Conservation (phyloP, 345 rosid genomes). For the Viola odorata region DNA sequence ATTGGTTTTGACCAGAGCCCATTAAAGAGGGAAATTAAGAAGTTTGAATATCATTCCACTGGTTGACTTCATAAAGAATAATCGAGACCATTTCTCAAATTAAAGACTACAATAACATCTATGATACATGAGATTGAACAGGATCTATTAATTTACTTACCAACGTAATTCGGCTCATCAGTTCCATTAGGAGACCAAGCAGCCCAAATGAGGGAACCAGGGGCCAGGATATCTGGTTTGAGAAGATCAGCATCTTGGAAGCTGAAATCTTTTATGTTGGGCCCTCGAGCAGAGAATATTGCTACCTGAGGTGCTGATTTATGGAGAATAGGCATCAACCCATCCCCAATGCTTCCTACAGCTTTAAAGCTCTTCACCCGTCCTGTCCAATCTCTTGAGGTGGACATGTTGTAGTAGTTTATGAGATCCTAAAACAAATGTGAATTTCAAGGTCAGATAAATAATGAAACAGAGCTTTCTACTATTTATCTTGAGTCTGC, state of each 20-base stretch:
- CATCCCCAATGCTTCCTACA: constrained; percentile 87
- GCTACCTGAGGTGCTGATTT: constrained; percentile 99
- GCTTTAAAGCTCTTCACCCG: constrained; percentile 83
- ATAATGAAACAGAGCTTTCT: no score
- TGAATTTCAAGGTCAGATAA: neutral
- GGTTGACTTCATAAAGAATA: no score
- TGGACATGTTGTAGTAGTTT: constrained; percentile 87
- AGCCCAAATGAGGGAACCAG: constrained; percentile 97
- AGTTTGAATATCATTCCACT: no score
- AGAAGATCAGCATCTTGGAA: constrained; percentile 98
- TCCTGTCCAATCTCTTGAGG: constrained; percentile 94
- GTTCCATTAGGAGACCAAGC: constrained; percentile 99
- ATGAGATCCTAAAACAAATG: constrained; percentile 61
- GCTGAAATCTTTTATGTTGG: constrained; percentile 88
- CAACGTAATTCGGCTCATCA: constrained; percentile 79
- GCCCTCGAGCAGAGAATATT: constrained; percentile 92
- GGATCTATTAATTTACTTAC: constrained; percentile 33
- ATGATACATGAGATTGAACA: neutral
- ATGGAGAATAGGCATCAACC: constrained; percentile 86
- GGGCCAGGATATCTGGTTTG: constrained; percentile 96
- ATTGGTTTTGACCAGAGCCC: neutral
- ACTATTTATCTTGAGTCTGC: no score
- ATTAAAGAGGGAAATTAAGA: no score
- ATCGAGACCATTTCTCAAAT: no score
- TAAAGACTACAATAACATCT: neutral